phyloP scores from a whole-genome alignment of 2,329 filamentous ascomycete genomes.

The Sarocladium oryzae region DNA sequence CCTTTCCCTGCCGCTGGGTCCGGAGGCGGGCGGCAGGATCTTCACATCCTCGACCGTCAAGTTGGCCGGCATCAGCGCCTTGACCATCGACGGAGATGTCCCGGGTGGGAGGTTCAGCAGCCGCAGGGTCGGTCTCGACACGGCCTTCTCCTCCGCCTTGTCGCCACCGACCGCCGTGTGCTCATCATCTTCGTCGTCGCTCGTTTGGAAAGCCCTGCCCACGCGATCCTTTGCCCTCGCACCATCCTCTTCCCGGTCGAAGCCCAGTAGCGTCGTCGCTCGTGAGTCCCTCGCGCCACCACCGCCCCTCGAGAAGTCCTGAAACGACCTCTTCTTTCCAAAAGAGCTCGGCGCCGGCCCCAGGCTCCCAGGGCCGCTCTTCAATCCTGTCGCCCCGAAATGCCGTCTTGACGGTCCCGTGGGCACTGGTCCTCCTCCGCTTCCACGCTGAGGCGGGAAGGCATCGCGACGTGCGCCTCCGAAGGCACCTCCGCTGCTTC shows the following conservation, averaged over 20 bases:
- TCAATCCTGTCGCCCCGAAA: constrained; percentile 50
- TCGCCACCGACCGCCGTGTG: constrained; percentile 34
- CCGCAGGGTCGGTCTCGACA: constrained; percentile 56
- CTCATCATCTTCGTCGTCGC: constrained; percentile 54
- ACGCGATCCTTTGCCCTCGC: not conserved
- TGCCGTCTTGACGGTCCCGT: constrained; percentile 47
- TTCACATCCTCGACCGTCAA: constrained; percentile 68
- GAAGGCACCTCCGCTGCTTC: not conserved
- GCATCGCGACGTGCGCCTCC: constrained; percentile 9
- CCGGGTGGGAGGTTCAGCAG: constrained; percentile 55
- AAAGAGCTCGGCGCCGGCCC: constrained; percentile 45
- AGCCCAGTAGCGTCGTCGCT: constrained; percentile 9
- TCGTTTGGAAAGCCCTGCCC: constrained; percentile 63
- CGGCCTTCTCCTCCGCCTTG: constrained; percentile 50
- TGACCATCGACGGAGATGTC: constrained; percentile 53
- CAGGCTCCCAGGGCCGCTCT: constrained; percentile 57
- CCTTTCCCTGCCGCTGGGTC: constrained; percentile 51
- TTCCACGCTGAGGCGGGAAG: constrained; percentile 18
- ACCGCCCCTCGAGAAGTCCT: constrained; percentile 31
- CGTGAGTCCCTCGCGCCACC: constrained; percentile 16
- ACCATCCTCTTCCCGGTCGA: not conserved
- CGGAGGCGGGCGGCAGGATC: constrained; percentile 49
- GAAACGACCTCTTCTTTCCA: constrained; percentile 47
- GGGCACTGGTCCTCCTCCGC: constrained; percentile 13
- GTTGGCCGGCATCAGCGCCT: constrained; percentile 50